Conservation (phyloP, 1,284 basidiomycete species). For the Microbotryum intermedium region DNA sequence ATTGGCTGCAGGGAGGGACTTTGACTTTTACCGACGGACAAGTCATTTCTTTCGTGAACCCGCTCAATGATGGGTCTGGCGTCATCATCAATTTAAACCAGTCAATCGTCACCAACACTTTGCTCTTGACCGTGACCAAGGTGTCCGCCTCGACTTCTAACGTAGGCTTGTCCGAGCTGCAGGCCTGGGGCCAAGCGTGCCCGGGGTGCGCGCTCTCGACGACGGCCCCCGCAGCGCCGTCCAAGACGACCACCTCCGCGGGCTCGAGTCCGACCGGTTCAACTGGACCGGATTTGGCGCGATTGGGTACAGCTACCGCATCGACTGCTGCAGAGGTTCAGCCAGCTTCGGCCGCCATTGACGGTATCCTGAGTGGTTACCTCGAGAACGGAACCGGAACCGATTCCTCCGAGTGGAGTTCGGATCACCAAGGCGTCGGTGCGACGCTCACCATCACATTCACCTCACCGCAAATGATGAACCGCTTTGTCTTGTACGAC, state of each 20-base stretch:
- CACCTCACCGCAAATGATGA: too few species aligned
- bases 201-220: too few species aligned
- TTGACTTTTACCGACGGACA: conserved; percentile 22
- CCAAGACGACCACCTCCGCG: background rate
- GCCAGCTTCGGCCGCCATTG: conserved; percentile 2
- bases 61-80: conserved; percentile 24
- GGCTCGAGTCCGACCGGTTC: background rate
- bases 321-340: background rate
- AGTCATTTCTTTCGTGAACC: conserved; percentile 4
- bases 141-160: conserved; percentile 19
- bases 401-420: conserved; percentile 25
- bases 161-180: conserved; percentile 21
- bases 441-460: conserved; percentile 9
- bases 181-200: background rate
- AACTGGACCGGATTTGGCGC: too few species aligned
- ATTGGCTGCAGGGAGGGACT: conserved; percentile 21
- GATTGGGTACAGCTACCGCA: background rate
- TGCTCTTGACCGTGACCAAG: conserved; percentile 15
- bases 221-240: background rate
- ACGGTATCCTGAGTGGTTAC: conserved; percentile 14
- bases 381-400: conserved; percentile 9
- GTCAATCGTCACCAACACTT: background rate
- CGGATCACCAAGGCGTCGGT: conserved; percentile 8
- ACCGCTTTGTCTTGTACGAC: background rate
- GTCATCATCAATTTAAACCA: conserved; percentile 6